These are phyloP conservation scores for Eragrostis curvula DNA, from an alignment of 176 grass and related monocot species.

Conservation along the genomic window DNA sequence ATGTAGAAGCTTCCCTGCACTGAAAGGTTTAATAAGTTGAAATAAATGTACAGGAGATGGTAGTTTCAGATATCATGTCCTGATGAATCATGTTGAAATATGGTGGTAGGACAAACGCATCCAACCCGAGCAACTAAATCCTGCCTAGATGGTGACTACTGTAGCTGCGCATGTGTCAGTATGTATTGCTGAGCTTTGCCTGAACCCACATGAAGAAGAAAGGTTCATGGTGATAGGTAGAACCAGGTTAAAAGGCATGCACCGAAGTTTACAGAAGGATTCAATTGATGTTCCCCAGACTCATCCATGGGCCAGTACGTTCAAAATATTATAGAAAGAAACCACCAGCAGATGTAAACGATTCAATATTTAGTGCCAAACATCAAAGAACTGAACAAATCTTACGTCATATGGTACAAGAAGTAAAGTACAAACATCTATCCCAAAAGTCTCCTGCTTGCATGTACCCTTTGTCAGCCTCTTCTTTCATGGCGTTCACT, in stretches of 20 bases:
- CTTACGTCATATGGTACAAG: not conserved
- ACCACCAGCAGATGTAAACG: not conserved
- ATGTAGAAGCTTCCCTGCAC: not conserved
- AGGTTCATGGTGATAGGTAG: too few species aligned
- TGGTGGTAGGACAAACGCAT: not conserved
- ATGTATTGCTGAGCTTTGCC: too few species aligned
- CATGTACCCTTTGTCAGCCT: not conserved
- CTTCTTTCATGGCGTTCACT: conserved; percentile 24
- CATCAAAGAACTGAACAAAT: not conserved
- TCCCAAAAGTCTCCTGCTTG: not conserved
- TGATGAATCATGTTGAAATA: not conserved
- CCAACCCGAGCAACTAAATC: not conserved
- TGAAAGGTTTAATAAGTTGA: not conserved
- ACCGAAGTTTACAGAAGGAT: not conserved
- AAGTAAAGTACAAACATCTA: conserved; percentile 11
- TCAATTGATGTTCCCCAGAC: not conserved
- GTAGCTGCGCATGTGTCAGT: too few species aligned
- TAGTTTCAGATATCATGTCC: not conserved
- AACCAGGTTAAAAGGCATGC: not conserved
- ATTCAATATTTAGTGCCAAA: not conserved
- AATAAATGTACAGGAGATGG: conserved; percentile 29
- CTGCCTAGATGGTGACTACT: not conserved
- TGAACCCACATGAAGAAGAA: too few species aligned
- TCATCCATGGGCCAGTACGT: not conserved
- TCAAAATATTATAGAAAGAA: not conserved